These are phyloP conservation scores for Lichtheimia ramosa DNA, from an alignment of 371 early-diverging fungal species.

Conservation along the genomic window DNA sequence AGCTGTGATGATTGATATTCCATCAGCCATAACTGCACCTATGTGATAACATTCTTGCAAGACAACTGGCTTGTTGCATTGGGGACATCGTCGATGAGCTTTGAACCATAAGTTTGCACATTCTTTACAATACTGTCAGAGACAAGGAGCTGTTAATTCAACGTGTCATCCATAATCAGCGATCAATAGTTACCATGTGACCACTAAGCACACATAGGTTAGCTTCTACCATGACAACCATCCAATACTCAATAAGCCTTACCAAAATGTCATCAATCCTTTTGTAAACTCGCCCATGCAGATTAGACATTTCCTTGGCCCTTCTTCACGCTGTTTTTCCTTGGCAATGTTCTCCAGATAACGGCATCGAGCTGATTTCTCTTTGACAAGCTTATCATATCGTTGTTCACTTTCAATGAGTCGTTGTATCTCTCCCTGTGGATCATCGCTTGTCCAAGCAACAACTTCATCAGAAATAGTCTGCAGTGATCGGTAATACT, in stretches of 20 bases:
- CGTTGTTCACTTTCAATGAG: slow-evolving; percentile 24
- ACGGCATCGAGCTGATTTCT: slow-evolving; percentile 30
- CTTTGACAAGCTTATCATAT: slow-evolving; percentile 20
- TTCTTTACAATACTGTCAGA: slow-evolving; percentile 27
- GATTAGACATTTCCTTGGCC: slow-evolving; percentile 50
- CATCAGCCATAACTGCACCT: slow-evolving; percentile 7
- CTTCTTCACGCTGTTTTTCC: slow-evolving; percentile 19
- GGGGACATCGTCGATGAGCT: slow-evolving; percentile 27
- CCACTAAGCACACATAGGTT: slow-evolving; percentile 19
- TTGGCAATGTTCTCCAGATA: slow-evolving; percentile 48
- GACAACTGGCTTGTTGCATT: slow-evolving; percentile 25
- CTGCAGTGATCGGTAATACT: slow-evolving; percentile 61
- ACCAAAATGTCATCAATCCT: slow-evolving; percentile 63
- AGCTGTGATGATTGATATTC: too few species aligned
- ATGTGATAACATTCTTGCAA: slow-evolving; percentile 30
- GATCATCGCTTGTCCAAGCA: slow-evolving; percentile 27
- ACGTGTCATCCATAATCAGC: background rate
- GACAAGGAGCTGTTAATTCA: background rate
- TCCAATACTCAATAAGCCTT: slow-evolving; percentile 21
- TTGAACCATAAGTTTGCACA: slow-evolving; percentile 34
- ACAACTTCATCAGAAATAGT: slow-evolving; percentile 49
- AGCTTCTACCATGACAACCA: background rate
- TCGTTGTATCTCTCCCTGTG: slow-evolving; percentile 22
- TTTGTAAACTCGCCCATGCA: slow-evolving; percentile 50
- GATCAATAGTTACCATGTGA: slow-evolving; percentile 17